Evolutionary conservation across 179 eudicot species (phyloP).

Genomic region (Silene coronaria): DNA sequence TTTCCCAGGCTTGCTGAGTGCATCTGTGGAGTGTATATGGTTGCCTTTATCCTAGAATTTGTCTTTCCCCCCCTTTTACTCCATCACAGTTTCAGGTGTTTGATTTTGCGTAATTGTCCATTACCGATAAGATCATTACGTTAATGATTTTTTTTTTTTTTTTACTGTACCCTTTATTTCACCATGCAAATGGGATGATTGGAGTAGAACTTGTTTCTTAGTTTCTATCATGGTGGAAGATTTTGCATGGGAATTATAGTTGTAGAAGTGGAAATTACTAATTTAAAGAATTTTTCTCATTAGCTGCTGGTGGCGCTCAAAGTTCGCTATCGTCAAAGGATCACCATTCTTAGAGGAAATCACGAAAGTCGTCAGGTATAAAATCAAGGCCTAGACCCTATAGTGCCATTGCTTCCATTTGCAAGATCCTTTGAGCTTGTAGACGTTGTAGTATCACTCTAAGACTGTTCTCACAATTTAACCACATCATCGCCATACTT

Average conservation of each 20-base stretch:
- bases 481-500: too few relatives aligned
- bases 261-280: neutral
- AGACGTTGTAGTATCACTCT: neutral
- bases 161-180: neutral
- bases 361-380: slow-evolving; percentile 97
- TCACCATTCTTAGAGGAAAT: slow-evolving; percentile 90
- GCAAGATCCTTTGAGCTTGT: neutral
- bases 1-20: neutral
- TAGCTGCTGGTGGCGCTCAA: slow-evolving; percentile 92
- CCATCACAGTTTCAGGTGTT: neutral
- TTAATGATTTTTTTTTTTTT: neutral
- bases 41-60: neutral
- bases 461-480: neutral
- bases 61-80: neutral
- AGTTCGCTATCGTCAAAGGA: slow-evolving; percentile 85
- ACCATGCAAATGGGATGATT: neutral
- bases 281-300: slow-evolving; percentile 1
- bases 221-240: neutral
- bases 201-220: neutral
- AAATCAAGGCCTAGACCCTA: neutral
- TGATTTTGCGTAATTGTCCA: neutral
- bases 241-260: neutral
- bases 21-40: neutral
- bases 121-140: neutral
- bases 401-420: neutral